Evolutionary conservation across 2,329 filamentous ascomycete species (phyloP).

Genomic region (Lecanicillium sp.): DNA sequence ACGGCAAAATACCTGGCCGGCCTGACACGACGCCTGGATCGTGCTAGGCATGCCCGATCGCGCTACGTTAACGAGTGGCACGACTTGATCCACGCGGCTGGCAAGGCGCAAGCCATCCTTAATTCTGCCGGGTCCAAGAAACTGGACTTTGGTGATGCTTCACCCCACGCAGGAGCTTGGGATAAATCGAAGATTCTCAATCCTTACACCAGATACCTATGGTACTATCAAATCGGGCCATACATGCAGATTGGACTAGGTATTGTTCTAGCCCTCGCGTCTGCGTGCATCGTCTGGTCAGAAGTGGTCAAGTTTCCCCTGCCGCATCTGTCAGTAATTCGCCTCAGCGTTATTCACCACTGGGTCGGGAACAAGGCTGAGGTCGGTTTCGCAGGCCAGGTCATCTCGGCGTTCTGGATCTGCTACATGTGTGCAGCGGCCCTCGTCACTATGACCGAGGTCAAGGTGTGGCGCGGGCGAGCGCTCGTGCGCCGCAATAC

Average conservation of each 20-base stretch:
- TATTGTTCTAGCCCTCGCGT: conserved; percentile 65
- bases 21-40: conserved; percentile 72
- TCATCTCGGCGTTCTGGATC: conserved; percentile 81
- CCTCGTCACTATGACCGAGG: conserved; percentile 79
- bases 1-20: conserved; percentile 92
- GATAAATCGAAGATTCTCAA: conserved; percentile 59
- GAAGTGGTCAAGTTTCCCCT: conserved; percentile 82
- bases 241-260: conserved; percentile 59
- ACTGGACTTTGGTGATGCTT: conserved; percentile 64
- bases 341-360: conserved; percentile 66
- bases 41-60: conserved; percentile 75
- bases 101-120: conserved; percentile 71
- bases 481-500: conserved; percentile 87
- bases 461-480: conserved; percentile 95
- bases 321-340: conserved; percentile 66
- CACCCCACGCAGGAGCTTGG: conserved; percentile 49
- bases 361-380: conserved; percentile 64
- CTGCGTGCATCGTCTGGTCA: conserved; percentile 83
- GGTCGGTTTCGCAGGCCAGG: conserved; percentile 79
- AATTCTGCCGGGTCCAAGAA: conserved; percentile 76
- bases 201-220: conserved; percentile 74
- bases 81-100: conserved; percentile 65
- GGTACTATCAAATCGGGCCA: conserved; percentile 70
- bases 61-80: conserved; percentile 86
- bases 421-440: conserved; percentile 94